Base-by-base conservation (phyloP, 2,329 filamentous ascomycete species). In the Fusarium virguliforme region DNA sequence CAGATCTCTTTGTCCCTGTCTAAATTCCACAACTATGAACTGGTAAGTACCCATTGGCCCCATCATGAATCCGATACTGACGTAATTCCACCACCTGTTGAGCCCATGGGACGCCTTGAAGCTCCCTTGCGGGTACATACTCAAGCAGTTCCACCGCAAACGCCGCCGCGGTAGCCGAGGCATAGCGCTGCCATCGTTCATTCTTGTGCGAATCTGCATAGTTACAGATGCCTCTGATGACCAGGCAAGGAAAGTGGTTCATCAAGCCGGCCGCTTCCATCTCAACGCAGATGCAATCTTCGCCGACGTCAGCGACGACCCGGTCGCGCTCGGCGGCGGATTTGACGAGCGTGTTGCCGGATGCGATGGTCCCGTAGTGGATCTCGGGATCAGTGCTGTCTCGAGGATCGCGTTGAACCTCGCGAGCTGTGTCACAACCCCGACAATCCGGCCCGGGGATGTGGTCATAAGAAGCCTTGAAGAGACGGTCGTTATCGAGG, bases 281-380 rank as follows among this genome's bases (percentile, higher is more conserved):
- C 22, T 24, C 22, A 24, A 24, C 22, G 13, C 28, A 43, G 2
- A 50, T 9, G 10, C 26, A 50, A 6, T 30, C 46, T 32, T 50
- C 28, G 3, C 46, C 46, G n/a, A 18, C 46, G 13, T 40, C 6
- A 2, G 1, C 24, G 6, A 43, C 15, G 6, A 5, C 24, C 2
- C 30, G 30, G 46, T 50, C 26, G 3, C 46, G 46, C 28, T n/a
- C 9, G 6, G 4, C 8, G 6, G 46, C 26, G 28, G 77, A 38
- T 8, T 74, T 74, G 4, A 77, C 43, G 0, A 76, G 40, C 2
- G 51, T 53, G 13, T 76, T 77, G 0, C 75, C 74, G 1, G 76
- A 78, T 1, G 73, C 75, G 1, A 78, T 73, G 0, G 65, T 62
- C 0, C 77, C 75, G 4, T 76, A 73, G 22, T 77, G 72, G 8